Evolutionary conservation across 2,329 filamentous ascomycete genomes (phyloP), one percentile per base, ranked within the genome.

Genomic region (Ophidiomyces ophidiicola): DNA sequence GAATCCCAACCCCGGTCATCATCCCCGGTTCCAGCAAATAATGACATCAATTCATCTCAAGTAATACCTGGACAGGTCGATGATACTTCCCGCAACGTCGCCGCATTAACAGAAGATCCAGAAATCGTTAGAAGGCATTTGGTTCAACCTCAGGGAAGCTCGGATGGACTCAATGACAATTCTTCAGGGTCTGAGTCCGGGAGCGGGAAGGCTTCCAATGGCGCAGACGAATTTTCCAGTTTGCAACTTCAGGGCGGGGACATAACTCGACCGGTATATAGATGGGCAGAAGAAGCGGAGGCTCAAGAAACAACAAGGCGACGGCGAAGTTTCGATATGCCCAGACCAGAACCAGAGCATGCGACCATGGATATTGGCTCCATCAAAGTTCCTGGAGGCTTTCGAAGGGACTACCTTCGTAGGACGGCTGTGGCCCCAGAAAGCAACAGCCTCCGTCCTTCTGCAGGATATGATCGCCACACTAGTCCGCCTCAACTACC

Each of bases 351-450:
- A 23, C 83, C 85, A 0, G 82, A 90, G 54, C 76, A 78, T 41
- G 82, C 90, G 36, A 75, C 79, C 1, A 69, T 90, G 37, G 81
- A 94, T 54, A 94, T 94, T 50, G 80, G 81, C 50, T 79, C 79
- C 8, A 98, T 98, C 59, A 87, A 87, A 55, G 77, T 94, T 17
- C 90, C 90, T 5, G 90, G 90, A 46, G 90, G 90, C 1, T 94
- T 98, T 59, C 74, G 90, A 48, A 74, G 90, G 54, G 87, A 98
- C 56, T 94, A 85, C 54, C 66, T 98, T 20, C 77, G 87, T 32
- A 72, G 87, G 49, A 72, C 76, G 12, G 83, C 72, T n/a, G 74
- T 68, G 24, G 83, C 78, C 52, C 75, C 78, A 66, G 62, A 53
- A 63, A 62, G 47, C 61, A 17, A 62, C 58, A 44, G 59, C 53